A percentile compares a stretch with the other conserved stretches of the same genome.
phyloP scores from a whole-genome alignment of 768 basidiomycete species.

The Russula brevipes region DNA sequence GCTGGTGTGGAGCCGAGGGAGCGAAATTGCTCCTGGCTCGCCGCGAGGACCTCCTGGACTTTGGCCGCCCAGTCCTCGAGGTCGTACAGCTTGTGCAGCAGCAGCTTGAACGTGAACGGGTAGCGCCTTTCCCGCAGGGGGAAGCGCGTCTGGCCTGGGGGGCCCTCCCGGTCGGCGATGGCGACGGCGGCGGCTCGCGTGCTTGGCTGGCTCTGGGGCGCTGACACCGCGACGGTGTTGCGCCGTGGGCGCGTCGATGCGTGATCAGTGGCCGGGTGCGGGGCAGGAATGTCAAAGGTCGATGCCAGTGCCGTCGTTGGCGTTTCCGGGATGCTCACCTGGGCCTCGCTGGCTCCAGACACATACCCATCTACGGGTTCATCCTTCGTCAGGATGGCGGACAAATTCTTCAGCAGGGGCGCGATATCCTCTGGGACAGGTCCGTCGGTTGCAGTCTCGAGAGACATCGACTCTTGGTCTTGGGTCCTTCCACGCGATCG shows the following conservation, averaged over 20 bases:
- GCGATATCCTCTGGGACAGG: slow-evolving; percentile 24
- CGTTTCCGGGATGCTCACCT: slow-evolving; percentile 13
- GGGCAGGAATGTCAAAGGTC: neutral
- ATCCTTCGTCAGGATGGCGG: slow-evolving; percentile 21
- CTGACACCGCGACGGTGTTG: slow-evolving; percentile 18
- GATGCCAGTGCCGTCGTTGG: slow-evolving; percentile 16
- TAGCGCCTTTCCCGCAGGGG: slow-evolving; percentile 21
- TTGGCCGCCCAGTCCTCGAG: slow-evolving; percentile 25
- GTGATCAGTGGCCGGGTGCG: neutral
- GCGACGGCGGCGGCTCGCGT: neutral
- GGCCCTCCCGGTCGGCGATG: too few relatives aligned
- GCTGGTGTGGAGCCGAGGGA: slow-evolving; percentile 15
- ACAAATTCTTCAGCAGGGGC: slow-evolving; percentile 22
- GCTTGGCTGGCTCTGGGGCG: neutral
- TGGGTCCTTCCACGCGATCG: slow-evolving; percentile 4
- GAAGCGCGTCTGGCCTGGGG: slow-evolving; percentile 13
- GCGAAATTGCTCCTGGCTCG: slow-evolving; percentile 24
- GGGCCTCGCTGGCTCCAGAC: neutral
- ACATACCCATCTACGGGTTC: slow-evolving; percentile 1
- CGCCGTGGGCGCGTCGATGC: slow-evolving; percentile 16
- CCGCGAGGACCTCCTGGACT: slow-evolving; percentile 22
- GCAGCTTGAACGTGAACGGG: slow-evolving; percentile 26
- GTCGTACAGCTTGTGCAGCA: slow-evolving; percentile 26
- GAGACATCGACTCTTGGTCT: neutral
- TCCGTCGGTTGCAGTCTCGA: neutral